A percentile compares a stretch with the other conserved stretches of the same genome.
phyloP scores from a whole-genome alignment of 371 early-diverging fungal genomes.

The Mortierella polycephala region DNA sequence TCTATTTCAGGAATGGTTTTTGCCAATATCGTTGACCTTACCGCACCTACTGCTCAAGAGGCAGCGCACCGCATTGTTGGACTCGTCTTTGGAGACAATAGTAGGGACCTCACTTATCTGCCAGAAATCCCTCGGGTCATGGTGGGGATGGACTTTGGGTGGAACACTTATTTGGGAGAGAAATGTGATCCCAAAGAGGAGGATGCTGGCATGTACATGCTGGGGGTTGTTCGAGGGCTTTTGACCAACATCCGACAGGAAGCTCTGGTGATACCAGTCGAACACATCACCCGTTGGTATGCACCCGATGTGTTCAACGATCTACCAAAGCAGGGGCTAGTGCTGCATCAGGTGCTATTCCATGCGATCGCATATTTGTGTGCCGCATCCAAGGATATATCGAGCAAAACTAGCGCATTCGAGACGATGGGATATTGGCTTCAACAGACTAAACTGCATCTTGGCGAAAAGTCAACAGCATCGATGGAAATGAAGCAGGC shows the following conservation, averaged over 20 bases:
- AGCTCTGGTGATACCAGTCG: conserved; percentile 55
- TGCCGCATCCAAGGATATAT: conserved; percentile 64
- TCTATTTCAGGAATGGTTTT: conserved; percentile 52
- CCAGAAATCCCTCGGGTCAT: conserved; percentile 33
- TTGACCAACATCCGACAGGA: conserved; percentile 64
- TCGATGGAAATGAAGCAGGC: conserved; percentile 36
- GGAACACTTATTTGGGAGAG: conserved; percentile 46
- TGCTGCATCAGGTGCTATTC: conserved; percentile 61
- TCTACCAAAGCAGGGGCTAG: conserved; percentile 15
- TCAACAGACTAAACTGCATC: conserved; percentile 62
- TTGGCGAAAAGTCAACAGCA: conserved; percentile 33
- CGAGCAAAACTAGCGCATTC: conserved; percentile 76
- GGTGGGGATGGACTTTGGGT: conserved; percentile 47
- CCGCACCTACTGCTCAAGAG: conserved; percentile 33
- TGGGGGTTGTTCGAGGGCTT: conserved; percentile 65
- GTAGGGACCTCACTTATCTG: conserved; percentile 15
- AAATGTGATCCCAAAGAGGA: conserved; percentile 46
- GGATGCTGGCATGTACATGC: conserved; percentile 57
- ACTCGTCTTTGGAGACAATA: conserved; percentile 41
- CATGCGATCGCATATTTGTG: conserved; percentile 62
- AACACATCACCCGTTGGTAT: conserved; percentile 51
- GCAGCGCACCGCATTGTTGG: conserved; percentile 22
- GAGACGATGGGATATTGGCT: conserved; percentile 82
- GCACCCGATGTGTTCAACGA: conserved; percentile 36
- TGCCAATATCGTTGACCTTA: conserved; percentile 52